phyloP scores from a whole-genome alignment of 2,329 filamentous ascomycete species.

The Arthrobotrys conoides region DNA sequence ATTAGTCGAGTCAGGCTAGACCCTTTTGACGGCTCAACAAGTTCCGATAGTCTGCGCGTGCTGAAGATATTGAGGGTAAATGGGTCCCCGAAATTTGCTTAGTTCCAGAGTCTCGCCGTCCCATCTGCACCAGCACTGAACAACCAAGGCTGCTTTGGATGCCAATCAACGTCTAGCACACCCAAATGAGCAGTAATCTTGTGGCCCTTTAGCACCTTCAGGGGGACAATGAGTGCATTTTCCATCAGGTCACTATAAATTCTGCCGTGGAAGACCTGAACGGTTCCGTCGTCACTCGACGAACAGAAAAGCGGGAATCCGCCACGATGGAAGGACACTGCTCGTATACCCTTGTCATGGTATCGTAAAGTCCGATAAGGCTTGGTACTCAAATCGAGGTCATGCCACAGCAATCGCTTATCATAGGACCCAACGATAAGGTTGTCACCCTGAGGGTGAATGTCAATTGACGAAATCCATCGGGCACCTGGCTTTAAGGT shows the following conservation, averaged over 20 bases:
- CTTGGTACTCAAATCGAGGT: conserved; percentile 88
- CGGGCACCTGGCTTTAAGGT: conserved; percentile 92
- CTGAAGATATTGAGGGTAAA: conserved; percentile 25
- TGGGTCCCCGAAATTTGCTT: conserved; percentile 59
- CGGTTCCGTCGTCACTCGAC: conserved; percentile 90
- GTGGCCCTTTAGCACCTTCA: conserved; percentile 94
- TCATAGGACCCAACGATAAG: conserved; percentile 96
- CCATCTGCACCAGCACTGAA: conserved; percentile 95
- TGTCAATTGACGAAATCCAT: conserved; percentile 93
- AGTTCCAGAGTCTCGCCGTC: conserved; percentile 86
- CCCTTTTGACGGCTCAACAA: conserved; percentile 30
- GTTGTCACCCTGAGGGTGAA: conserved; percentile 94
- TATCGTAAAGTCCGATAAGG: conserved; percentile 98
- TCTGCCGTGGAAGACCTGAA: conserved; percentile 97
- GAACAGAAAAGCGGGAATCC: conserved; percentile 91
- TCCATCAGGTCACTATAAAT: conserved; percentile 95
- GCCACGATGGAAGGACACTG: conserved; percentile 86
- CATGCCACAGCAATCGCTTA: conserved; percentile 93
- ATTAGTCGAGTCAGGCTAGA: conserved; percentile 12
- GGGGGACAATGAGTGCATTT: conserved; percentile 93
- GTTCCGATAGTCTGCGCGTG: conserved; percentile 31
- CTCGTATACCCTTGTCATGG: conserved; percentile 90
- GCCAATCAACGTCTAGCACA: conserved; percentile 96
- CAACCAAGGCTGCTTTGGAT: conserved; percentile 92
- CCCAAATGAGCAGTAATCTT: conserved; percentile 87